These are phyloP conservation scores for Penicillium sp. DNA, from an alignment of 2,329 filamentous ascomycete species.

Conservation along the genomic window DNA sequence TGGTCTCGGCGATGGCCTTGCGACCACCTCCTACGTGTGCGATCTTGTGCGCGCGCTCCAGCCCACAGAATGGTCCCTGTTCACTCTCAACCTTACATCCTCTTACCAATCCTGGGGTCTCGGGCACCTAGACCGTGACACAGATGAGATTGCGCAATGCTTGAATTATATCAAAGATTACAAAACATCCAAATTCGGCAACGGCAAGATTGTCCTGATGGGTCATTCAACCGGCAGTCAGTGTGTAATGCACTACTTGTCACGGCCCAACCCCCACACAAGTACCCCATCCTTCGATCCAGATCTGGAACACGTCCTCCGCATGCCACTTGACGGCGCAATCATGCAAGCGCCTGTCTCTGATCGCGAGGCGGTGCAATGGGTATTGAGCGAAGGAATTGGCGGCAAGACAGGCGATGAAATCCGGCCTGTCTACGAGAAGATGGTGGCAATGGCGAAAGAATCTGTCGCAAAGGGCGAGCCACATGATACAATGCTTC, in stretches of 20 bases:
- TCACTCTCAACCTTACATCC: conserved; percentile 56
- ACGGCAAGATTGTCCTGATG: conserved; percentile 64
- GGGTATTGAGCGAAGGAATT: conserved; percentile 33
- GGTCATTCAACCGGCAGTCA: conserved; percentile 72
- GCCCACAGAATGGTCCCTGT: conserved; percentile 57
- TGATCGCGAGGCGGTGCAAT: conserved; percentile 69
- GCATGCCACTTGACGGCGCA: conserved; percentile 67
- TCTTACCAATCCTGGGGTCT: conserved; percentile 60
- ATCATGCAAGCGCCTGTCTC: conserved; percentile 81
- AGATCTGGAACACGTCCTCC: conserved; percentile 39
- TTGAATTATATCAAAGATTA: conserved; percentile 55
- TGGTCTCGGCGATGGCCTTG: conserved; percentile 61
- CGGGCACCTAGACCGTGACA: conserved; percentile 57
- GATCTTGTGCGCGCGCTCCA: conserved; percentile 53
- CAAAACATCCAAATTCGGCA: conserved; percentile 34
- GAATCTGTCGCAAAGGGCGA: conserved; percentile 25
- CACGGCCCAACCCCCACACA: conserved; percentile 47
- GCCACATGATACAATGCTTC: conserved; percentile 38
- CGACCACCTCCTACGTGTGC: conserved; percentile 58
- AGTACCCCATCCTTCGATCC: conserved; percentile 36
- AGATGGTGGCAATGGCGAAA: conserved; percentile 39
- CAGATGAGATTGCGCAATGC: conserved; percentile 56
- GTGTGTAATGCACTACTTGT: conserved; percentile 67
- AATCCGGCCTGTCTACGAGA: conserved; percentile 35
- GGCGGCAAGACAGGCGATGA: conserved; percentile 30